Percentiles rank a stretch among this genome's conserved stretches.
These are phyloP conservation scores for Penicillium bovifimosum DNA, from an alignment of 495 filamentous ascomycete species.

Conservation along the genomic window DNA sequence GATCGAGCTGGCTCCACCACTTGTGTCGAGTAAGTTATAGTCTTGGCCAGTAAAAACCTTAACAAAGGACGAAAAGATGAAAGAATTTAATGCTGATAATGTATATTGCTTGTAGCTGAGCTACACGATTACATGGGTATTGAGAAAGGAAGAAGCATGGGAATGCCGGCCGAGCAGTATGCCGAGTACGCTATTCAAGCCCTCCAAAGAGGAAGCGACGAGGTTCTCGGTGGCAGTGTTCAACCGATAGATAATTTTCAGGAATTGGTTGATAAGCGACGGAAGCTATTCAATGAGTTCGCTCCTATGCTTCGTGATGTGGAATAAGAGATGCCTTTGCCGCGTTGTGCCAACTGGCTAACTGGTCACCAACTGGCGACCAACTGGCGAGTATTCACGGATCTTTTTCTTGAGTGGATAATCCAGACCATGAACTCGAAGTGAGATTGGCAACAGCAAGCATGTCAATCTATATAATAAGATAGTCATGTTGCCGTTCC, in stretches of 20 bases:
- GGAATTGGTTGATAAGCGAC: slow-evolving; percentile 31
- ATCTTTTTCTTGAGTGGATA: too few species aligned
- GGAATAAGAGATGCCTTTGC: not conserved
- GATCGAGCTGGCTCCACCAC: slow-evolving; percentile 61
- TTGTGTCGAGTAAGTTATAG: slow-evolving; percentile 52
- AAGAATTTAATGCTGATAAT: not conserved
- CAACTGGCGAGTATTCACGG: not conserved
- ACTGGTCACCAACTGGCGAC: too few species aligned
- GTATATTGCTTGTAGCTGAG: slow-evolving; percentile 23
- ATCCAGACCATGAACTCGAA: not conserved
- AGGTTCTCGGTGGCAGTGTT: slow-evolving; percentile 29
- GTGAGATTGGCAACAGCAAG: too few species aligned
- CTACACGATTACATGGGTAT: slow-evolving; percentile 38
- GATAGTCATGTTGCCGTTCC: slow-evolving; percentile 22
- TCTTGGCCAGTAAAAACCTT: not conserved
- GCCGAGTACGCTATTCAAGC: slow-evolving; percentile 50
- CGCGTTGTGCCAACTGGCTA: too few species aligned
- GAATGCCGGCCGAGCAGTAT: slow-evolving; percentile 59
- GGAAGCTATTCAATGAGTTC: slow-evolving; percentile 26
- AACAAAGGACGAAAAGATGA: not conserved
- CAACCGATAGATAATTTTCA: slow-evolving; percentile 27
- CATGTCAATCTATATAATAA: slow-evolving; percentile 16
- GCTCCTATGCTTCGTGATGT: slow-evolving; percentile 3
- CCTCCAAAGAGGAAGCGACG: slow-evolving; percentile 46
- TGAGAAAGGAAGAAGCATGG: slow-evolving; percentile 39